A percentile compares a stretch with the other conserved stretches of the same genome.
Evolutionary conservation across 2,329 filamentous ascomycete species (phyloP).

Genomic region (Talaromyces sp.): DNA sequence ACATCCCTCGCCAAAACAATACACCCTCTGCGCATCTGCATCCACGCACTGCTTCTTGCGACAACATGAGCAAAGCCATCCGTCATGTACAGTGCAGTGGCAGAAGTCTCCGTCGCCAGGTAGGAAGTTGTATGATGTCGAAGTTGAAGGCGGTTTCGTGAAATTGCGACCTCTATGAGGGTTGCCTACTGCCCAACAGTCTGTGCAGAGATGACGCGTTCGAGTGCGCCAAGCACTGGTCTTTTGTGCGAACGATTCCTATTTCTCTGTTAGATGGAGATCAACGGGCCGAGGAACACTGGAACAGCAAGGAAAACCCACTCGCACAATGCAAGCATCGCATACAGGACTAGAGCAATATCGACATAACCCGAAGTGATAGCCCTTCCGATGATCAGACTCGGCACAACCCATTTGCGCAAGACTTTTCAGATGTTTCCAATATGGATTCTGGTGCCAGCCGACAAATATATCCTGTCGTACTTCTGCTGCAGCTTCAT

Average conservation of each 20-base stretch:
- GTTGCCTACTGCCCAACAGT: conserved; percentile 31
- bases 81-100: conserved; percentile 29
- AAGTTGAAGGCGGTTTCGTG: conserved; percentile 19
- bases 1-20: conserved; percentile 30
- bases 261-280: neutral
- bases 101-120: conserved; percentile 27
- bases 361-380: conserved; percentile 26
- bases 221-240: conserved; percentile 33
- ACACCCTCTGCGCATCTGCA: conserved; percentile 21
- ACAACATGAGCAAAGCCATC: conserved; percentile 31
- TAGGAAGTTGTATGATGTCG: conserved; percentile 21
- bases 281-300: neutral
- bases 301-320: conserved; percentile 4
- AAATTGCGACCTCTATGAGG: conserved; percentile 26
- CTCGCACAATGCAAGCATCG: conserved; percentile 32
- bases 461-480: conserved; percentile 29
- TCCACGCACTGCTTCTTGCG: conserved; percentile 29
- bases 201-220: conserved; percentile 30
- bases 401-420: conserved; percentile 29
- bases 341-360: conserved; percentile 34
- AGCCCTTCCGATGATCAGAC: conserved; percentile 27
- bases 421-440: conserved; percentile 29
- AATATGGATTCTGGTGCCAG: conserved; percentile 30
- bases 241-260: conserved; percentile 29
- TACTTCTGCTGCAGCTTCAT: neutral